Conservation (phyloP, 2,329 filamentous ascomycete genomes). For the Xylariaceae sp. region DNA sequence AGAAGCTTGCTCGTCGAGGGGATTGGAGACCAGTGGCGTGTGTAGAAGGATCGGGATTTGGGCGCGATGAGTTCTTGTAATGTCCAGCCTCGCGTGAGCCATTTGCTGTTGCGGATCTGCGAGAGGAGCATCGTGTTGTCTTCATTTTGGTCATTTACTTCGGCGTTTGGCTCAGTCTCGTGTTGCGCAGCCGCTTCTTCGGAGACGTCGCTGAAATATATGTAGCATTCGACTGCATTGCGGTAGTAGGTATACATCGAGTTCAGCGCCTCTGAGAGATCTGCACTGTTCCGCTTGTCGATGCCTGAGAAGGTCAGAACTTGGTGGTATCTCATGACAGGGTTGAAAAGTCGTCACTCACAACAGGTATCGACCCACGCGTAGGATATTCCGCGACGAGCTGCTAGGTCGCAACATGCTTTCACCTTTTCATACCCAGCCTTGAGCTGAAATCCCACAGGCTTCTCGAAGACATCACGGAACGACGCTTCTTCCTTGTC, state of each 20-base stretch:
- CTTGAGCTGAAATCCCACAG: background rate
- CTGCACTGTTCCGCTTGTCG: constrained; percentile 5
- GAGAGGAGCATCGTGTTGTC: background rate
- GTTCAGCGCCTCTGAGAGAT: constrained; percentile 5
- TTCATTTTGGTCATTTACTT: background rate
- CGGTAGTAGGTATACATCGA: constrained; percentile 4
- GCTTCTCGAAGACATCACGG: background rate
- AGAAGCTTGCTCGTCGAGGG: constrained; percentile 22
- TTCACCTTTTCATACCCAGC: background rate
- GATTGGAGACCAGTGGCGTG: constrained; percentile 23
- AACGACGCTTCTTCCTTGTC: background rate
- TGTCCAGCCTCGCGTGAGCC: constrained; percentile 9
- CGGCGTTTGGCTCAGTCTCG: background rate
- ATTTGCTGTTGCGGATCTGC: background rate
- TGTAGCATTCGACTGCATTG: constrained; percentile 1
- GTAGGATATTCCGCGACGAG: background rate
- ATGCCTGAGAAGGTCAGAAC: background rate
- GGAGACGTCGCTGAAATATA: constrained; percentile 1
- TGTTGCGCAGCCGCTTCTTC: background rate
- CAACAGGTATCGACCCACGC: constrained; percentile 8
- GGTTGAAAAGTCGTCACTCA: too few relatives aligned
- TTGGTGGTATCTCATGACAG: too few relatives aligned
- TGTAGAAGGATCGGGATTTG: constrained; percentile 24
- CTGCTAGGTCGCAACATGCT: background rate
- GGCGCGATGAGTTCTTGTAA: constrained; percentile 8